These are phyloP conservation scores for Cunninghamia lanceolata DNA, from an alignment of 75 land plant species.

Conservation along the genomic window DNA sequence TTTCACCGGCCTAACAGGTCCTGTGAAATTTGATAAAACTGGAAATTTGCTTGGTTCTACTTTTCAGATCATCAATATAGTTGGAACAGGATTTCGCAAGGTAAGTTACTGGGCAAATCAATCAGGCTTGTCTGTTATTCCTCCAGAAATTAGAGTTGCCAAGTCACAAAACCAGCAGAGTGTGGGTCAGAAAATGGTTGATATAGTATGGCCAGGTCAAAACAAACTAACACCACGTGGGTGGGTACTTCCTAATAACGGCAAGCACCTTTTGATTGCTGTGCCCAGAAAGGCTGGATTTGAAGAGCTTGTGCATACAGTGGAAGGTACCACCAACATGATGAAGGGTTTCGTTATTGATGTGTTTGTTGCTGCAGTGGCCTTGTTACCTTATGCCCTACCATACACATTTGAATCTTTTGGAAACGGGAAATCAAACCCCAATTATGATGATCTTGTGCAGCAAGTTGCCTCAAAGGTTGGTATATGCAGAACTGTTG, in stretches of 20 bases:
- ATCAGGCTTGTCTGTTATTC: conserved; percentile 48
- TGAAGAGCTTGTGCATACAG: conserved; percentile 25
- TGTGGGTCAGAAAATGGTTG: conserved; percentile 42
- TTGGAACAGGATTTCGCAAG: conserved; percentile 31
- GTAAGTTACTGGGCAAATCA: conserved; percentile 68
- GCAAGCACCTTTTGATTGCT: conserved; percentile 54
- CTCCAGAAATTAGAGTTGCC: conserved; percentile 41
- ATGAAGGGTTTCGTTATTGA: conserved; percentile 42
- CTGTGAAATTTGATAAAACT: conserved; percentile 29
- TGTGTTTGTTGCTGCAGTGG: conserved; percentile 36
- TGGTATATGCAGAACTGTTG: background rate
- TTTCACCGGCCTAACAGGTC: conserved; percentile 60
- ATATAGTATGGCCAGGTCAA: conserved; percentile 80
- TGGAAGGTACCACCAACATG: conserved; percentile 1
- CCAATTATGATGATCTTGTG: conserved; percentile 43
- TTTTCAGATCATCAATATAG: conserved; percentile 48
- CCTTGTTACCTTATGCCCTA: conserved; percentile 33
- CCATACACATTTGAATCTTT: conserved; percentile 24
- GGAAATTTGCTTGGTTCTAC: conserved; percentile 31
- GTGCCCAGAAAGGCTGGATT: conserved; percentile 53
- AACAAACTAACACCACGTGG: conserved; percentile 50
- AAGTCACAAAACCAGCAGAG: conserved; percentile 22
- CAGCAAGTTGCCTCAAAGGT: conserved; percentile 36
- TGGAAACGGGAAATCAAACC: conserved; percentile 49
- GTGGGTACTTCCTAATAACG: conserved; percentile 83